A percentile compares a stretch with the other conserved stretches of the same genome.
phyloP scores from a whole-genome alignment of 1,284 basidiomycete genomes.

The Sanghuangporus sanghuang region DNA sequence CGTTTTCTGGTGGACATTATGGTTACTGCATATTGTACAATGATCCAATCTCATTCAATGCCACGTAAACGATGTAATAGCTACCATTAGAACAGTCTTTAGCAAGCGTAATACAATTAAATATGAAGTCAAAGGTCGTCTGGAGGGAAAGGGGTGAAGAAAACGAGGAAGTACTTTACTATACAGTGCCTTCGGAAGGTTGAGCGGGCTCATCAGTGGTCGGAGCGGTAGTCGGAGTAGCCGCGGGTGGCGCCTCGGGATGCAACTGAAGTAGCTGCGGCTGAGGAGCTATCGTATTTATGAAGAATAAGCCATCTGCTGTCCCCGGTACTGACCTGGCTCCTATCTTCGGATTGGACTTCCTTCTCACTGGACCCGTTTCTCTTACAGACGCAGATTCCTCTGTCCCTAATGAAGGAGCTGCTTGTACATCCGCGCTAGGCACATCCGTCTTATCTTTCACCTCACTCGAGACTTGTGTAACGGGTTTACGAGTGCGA shows the following conservation, averaged over 20 bases:
- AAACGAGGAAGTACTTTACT: background rate
- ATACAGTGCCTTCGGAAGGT: background rate
- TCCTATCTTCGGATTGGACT: background rate
- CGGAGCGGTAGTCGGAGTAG: background rate
- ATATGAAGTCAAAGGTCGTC: background rate
- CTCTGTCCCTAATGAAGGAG: constrained; percentile 28
- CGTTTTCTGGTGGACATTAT: constrained; percentile 17
- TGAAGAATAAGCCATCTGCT: background rate
- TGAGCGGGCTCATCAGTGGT: background rate
- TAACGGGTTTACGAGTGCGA: constrained; percentile 24
- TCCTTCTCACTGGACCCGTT: background rate
- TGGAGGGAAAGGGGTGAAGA: background rate
- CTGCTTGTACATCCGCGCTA: constrained; percentile 31
- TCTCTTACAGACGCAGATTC: background rate
- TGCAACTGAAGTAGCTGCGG: background rate
- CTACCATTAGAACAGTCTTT: background rate
- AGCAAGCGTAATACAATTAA: background rate
- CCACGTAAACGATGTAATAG: background rate
- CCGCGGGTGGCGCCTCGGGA: background rate
- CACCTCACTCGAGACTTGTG: background rate
- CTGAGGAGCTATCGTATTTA: constrained; percentile 6
- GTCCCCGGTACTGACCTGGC: background rate
- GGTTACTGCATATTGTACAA: constrained; percentile 18
- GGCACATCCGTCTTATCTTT: background rate
- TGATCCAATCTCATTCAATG: background rate